A percentile compares a stretch with the other conserved stretches of the same genome.
phyloP scores from a whole-genome alignment of 306 rosid species.

The Castanea crenata region DNA sequence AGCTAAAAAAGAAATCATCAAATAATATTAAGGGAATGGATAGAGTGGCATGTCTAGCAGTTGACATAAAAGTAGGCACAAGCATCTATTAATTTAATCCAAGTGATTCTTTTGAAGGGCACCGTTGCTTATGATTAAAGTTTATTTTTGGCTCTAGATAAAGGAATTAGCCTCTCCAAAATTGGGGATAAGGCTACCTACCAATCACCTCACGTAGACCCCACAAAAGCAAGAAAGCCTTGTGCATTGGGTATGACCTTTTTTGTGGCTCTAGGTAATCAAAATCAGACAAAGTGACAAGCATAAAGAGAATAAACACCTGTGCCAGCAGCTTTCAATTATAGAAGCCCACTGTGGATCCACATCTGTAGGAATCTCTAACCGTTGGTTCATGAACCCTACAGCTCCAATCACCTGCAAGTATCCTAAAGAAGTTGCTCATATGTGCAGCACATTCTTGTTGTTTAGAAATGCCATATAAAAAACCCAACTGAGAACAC shows the following conservation, averaged over 20 bases:
- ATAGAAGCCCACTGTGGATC: conserved; percentile 87
- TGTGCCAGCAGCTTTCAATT: conserved; percentile 94
- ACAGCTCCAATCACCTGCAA: conserved; percentile 99
- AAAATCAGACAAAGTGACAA: conserved; percentile 6
- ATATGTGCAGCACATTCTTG: conserved; percentile 25
- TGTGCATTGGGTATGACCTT: too few relatives aligned
- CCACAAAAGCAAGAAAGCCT: too few relatives aligned
- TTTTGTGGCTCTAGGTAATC: neutral
- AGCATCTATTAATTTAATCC: conserved; percentile 18
- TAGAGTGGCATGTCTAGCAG: neutral
- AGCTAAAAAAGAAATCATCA: neutral
- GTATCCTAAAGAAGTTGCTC: conserved; percentile 46
- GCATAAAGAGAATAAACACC: conserved; percentile 40
- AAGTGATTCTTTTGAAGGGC: conserved; percentile 3
- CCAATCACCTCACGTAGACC: too few relatives aligned
- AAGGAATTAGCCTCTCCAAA: too few relatives aligned
- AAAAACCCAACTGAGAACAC: neutral
- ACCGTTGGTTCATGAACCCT: conserved; percentile 94
- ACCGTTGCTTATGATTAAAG: conserved; percentile 12
- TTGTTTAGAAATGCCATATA: neutral
- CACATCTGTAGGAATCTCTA: conserved; percentile 82
- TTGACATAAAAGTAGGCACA: neutral
- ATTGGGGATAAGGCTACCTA: too few relatives aligned
- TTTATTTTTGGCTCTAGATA: neutral
- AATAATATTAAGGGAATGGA: neutral